Evolutionary conservation across 805 yeast species (phyloP).

Genomic region (Lipomyces orientalis): DNA sequence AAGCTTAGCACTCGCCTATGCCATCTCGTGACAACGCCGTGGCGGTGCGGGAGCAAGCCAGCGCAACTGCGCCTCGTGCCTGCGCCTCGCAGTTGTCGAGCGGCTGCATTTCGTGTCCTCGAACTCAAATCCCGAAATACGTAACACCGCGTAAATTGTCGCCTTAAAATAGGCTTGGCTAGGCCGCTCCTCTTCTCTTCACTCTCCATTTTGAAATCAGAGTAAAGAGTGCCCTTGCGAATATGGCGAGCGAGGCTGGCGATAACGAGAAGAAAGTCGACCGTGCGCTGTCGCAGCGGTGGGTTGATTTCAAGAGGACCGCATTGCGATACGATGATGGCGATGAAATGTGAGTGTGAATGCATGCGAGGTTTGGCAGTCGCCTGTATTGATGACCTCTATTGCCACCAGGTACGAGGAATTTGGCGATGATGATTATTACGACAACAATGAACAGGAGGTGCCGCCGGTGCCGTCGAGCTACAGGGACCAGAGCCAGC

Average conservation of each 20-base stretch:
- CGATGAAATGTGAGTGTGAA: background rate
- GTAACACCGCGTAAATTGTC: background rate
- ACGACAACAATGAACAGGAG: background rate
- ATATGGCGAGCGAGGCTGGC: background rate
- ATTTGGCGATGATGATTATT: background rate
- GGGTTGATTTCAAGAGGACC: conserved; percentile 2
- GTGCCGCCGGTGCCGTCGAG: background rate
- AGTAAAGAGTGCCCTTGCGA: background rate
- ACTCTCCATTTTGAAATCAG: background rate
- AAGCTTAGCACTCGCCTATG: too few relatives aligned
- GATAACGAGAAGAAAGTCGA: background rate
- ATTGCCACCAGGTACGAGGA: background rate
- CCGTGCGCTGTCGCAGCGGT: background rate
- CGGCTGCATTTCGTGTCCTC: too few relatives aligned
- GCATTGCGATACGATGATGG: background rate
- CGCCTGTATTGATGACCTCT: background rate
- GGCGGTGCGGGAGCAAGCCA: too few relatives aligned
- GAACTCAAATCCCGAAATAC: background rate
- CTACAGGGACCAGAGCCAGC: background rate
- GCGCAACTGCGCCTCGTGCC: too few relatives aligned
- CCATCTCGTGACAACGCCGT: too few relatives aligned
- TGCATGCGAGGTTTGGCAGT: background rate
- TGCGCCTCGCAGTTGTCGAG: too few relatives aligned
- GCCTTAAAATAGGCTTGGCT: background rate
- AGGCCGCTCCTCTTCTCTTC: background rate